Evolutionary conservation across 1,284 basidiomycete species (phyloP), one percentile per base, ranked within the genome.

Genomic region (Cutaneotrichosporon spelunceum): DNA sequence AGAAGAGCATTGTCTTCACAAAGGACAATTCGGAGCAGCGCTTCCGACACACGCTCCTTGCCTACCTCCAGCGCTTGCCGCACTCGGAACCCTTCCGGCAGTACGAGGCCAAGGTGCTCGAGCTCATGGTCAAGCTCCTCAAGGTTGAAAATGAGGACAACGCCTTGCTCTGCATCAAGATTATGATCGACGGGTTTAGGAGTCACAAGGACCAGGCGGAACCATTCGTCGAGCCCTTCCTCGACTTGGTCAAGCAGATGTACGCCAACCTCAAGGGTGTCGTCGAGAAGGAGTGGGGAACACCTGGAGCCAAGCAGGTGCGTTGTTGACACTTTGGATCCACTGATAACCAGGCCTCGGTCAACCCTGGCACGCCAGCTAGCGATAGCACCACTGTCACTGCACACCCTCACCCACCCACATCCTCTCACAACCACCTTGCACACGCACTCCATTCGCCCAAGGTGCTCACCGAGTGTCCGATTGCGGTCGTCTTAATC

Each of bases 61-160:
- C 95, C 71, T 90, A 93, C 57, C 80, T 98, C 26, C 90, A 95
- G 76, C 89, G 93, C 27, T 83, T 98, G 14, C 93, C 93, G 1
- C 85, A 88, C 58, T 86, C 86, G 56, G 95, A 99, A 62, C 82
- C 85, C 10, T 83, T 93, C 53, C 85, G 90, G 48, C 83, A 85
- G 44, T 87, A 91, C 68, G 84, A 87, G 27, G 81, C 84, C 30
- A 78, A 84, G 19, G 85, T 98, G 53, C 89, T 91, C 77, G 84
- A 83, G 56, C 75, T 84, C 52, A 81, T 97, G 84, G 84, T 98
- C 57, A 83, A 89, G 67, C 82, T 94, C 47, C 83, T 99, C 47
- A 88, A 89, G 53, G 83, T 87, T 66, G 97, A 99, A 81, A 98
- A 96, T 74, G 96, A 99, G 80, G 96, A 99, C 73, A 96, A 94